phyloP scores from a whole-genome alignment of 2,329 filamentous ascomycete species.

The Seiridium cupressi region DNA sequence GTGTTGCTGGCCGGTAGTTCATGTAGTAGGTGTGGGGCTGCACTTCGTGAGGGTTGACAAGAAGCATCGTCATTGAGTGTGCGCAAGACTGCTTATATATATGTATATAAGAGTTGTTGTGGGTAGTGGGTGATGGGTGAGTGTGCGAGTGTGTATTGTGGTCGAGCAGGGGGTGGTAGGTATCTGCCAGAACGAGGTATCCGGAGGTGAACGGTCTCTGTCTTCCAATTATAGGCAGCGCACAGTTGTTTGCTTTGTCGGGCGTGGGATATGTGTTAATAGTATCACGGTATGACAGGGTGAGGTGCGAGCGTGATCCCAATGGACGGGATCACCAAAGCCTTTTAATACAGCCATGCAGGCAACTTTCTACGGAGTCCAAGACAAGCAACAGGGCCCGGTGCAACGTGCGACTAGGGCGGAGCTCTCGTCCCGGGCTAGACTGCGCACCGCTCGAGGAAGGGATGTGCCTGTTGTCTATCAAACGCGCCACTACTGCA shows the following conservation, averaged over 20 bases:
- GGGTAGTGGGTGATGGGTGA: no score
- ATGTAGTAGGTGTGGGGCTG: conserved; percentile 12
- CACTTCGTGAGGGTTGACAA: conserved; percentile 12
- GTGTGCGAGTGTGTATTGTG: no score
- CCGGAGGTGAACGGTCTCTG: not conserved
- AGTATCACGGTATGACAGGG: not conserved
- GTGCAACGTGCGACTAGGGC: conserved; percentile 4
- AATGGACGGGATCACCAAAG: conserved; percentile 8
- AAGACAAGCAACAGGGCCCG: no score
- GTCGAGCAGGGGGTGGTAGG: no score
- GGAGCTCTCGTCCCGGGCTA: not conserved
- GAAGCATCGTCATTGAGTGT: conserved; percentile 14
- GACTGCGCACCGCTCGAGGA: not conserved
- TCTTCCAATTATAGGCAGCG: not conserved
- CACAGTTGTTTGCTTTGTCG: not conserved
- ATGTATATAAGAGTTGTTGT: not conserved
- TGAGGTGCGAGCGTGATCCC: not conserved
- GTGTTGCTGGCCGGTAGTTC: conserved; percentile 9
- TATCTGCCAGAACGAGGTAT: not conserved
- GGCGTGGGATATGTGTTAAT: not conserved
- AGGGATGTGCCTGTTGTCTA: not conserved
- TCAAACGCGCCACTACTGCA: not conserved
- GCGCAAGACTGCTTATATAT: not conserved
- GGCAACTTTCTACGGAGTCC: not conserved
- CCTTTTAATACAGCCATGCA: conserved; percentile 8